phyloP scores from a whole-genome alignment of 352 stramenopile genomes.

The Globisporangium orthogonon region DNA sequence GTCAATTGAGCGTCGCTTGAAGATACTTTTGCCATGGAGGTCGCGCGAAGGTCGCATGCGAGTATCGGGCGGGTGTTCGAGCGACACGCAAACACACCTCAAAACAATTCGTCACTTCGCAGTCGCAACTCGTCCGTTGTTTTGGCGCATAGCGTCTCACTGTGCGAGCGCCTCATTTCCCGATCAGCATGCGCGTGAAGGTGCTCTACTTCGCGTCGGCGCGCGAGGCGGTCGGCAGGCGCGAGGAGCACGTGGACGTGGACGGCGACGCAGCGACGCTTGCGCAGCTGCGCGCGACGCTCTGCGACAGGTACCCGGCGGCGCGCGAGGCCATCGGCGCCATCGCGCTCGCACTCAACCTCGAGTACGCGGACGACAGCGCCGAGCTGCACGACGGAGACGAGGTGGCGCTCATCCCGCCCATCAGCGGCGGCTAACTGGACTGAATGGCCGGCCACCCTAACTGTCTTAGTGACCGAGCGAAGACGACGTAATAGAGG shows the following conservation, averaged over 20 bases:
- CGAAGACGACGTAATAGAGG: neutral
- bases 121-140: neutral
- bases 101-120: too few relatives aligned
- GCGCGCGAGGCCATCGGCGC: constrained; percentile 31
- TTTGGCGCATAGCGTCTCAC: neutral
- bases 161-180: neutral
- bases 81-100: too few relatives aligned
- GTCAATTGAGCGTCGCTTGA: constrained; percentile 16
- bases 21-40: constrained; percentile 13
- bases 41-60: neutral
- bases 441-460: neutral
- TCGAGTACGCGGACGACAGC: constrained; percentile 64
- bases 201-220: constrained; percentile 81
- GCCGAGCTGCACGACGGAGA: constrained; percentile 45
- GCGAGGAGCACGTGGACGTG: constrained; percentile 54
- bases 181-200: constrained; percentile 37
- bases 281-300: constrained; percentile 26
- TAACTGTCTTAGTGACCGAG: too few relatives aligned
- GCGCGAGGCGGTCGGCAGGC: constrained; percentile 59
- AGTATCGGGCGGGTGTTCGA: too few relatives aligned
- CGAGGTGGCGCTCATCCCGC: constrained; percentile 78
- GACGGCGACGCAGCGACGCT: constrained; percentile 22
- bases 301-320: constrained; percentile 47
- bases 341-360: constrained; percentile 68
- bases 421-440: constrained; percentile 58